Evolutionary conservation across 148 eudicot genomes (phyloP), one percentile per base, ranked within the genome.

Genomic region (Bassia scoparia): DNA sequence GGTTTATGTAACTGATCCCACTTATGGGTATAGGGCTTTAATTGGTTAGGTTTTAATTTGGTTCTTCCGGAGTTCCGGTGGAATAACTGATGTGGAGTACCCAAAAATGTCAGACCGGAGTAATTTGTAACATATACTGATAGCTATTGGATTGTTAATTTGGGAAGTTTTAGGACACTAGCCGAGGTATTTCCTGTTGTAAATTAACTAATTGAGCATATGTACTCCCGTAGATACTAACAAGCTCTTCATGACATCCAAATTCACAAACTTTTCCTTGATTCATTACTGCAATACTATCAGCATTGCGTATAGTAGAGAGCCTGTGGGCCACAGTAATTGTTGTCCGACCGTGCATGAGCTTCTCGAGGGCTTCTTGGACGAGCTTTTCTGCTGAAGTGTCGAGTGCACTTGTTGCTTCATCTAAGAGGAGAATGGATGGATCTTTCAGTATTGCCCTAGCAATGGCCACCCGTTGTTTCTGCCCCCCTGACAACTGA

Each of bases 381-480:
- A 91, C 89, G 38, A 80, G 77, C 65, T 78, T 81, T 72, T 91
- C 97, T 0, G 93, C 81, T 30, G 71, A 84, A 24, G 86, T 71
- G 68, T 91, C 97, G 54, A 91, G 68, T 23, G 97, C 97, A 76
- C 97, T 91, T 44, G 93, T 91, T 61, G 97, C 97, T 71, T 91
- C 97, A 61, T 91, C 97, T 54, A 91, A 69, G 14, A 91, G 86
- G 44, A 89, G 81, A 56, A 91, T 86, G 1, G 81, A 67, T 0
- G 97, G 97, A 74, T 91, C 86, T 76, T 84, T 89, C 6, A 91
- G 60, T 61, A 91, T 83, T 0, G 97, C 97, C 31, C 97, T 78
- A 24, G 97, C 97, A 66, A 91, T 89, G 2, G 91, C 97, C 29
- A 91, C 86, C 74, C 97, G 82, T 60, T 91, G 97, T 71, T 91